Percentiles rank a stretch among this genome's conserved stretches.
These are phyloP conservation scores for Tolypocladium endophyticum DNA, from an alignment of 2,329 filamentous ascomycete genomes.

Conservation along the genomic window DNA sequence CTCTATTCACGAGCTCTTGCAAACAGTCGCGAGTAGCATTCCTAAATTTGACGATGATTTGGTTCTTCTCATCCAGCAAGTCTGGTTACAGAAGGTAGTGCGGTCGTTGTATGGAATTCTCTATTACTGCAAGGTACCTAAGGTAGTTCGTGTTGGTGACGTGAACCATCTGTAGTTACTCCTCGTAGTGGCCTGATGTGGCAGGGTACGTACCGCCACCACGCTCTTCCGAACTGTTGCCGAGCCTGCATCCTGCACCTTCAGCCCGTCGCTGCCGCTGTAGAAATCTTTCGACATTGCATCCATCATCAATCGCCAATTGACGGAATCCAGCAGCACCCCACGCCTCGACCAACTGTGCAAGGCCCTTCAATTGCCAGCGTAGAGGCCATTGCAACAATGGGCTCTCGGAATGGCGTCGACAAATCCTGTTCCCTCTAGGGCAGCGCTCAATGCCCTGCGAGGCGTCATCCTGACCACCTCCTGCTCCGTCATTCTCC, in stretches of 20 bases:
- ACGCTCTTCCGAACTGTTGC: not conserved
- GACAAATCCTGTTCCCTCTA: constrained; percentile 39
- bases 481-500: constrained; percentile 42
- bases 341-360: not conserved
- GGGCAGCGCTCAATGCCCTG: constrained; percentile 43
- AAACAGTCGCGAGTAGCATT: too few relatives aligned
- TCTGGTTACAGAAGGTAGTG: too few relatives aligned
- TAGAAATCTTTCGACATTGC: not conserved
- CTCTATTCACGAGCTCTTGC: too few relatives aligned
- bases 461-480: constrained; percentile 46
- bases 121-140: too few relatives aligned
- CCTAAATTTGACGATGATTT: too few relatives aligned
- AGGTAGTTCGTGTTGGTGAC: not conserved
- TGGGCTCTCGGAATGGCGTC: constrained; percentile 30
- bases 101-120: too few relatives aligned
- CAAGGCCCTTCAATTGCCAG: not conserved
- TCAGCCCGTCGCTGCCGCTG: not conserved
- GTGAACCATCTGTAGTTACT: too few relatives aligned
- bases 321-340: not conserved
- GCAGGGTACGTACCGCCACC: not conserved
- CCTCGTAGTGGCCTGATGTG: not conserved
- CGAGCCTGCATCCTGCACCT: not conserved
- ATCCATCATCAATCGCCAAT: not conserved
- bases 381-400: constrained; percentile 3
- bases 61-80: too few relatives aligned